Conservation (phyloP, 768 basidiomycete genomes). For the Phylloporus sp. region DNA sequence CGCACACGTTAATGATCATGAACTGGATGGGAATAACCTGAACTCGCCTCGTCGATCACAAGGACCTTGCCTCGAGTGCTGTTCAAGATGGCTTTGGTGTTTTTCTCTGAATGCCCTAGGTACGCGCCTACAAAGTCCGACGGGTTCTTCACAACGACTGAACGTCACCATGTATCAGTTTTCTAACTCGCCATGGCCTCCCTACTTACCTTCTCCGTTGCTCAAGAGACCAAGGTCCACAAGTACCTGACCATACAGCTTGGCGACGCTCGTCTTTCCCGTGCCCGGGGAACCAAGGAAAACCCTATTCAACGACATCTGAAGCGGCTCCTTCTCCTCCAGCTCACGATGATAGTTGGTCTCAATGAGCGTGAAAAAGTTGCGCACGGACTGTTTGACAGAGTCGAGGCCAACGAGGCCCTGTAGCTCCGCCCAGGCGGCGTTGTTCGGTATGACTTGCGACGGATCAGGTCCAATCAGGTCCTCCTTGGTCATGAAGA, state of each 20-base stretch:
- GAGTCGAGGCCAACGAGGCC: slow-evolving; percentile 47
- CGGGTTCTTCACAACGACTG: slow-evolving; percentile 65
- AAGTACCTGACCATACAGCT: slow-evolving; percentile 59
- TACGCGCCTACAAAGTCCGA: slow-evolving; percentile 60
- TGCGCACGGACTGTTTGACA: slow-evolving; percentile 52
- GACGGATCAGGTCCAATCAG: slow-evolving; percentile 64
- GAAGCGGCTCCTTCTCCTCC: slow-evolving; percentile 46
- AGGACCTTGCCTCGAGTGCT: slow-evolving; percentile 60
- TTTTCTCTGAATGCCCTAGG: slow-evolving; percentile 56
- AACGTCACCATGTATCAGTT: not conserved
- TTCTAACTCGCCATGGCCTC: not conserved
- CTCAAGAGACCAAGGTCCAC: slow-evolving; percentile 60
- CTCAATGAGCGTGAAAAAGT: slow-evolving; percentile 41
- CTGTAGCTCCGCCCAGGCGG: slow-evolving; percentile 50
- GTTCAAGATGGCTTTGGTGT: slow-evolving; percentile 59
- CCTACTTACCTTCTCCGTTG: slow-evolving; percentile 57
- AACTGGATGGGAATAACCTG: slow-evolving; percentile 8
- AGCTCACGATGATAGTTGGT: slow-evolving; percentile 60
- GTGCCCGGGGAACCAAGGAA: slow-evolving; percentile 68
- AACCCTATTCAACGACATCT: slow-evolving; percentile 56
- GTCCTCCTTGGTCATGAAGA: slow-evolving; percentile 48
- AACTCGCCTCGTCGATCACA: slow-evolving; percentile 60
- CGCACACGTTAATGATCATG: not conserved
- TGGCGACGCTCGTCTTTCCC: slow-evolving; percentile 67
- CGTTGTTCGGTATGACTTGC: slow-evolving; percentile 39